These are phyloP conservation scores for Beauveria varroae DNA, from an alignment of 2,329 filamentous ascomycete genomes.

Conservation along the genomic window DNA sequence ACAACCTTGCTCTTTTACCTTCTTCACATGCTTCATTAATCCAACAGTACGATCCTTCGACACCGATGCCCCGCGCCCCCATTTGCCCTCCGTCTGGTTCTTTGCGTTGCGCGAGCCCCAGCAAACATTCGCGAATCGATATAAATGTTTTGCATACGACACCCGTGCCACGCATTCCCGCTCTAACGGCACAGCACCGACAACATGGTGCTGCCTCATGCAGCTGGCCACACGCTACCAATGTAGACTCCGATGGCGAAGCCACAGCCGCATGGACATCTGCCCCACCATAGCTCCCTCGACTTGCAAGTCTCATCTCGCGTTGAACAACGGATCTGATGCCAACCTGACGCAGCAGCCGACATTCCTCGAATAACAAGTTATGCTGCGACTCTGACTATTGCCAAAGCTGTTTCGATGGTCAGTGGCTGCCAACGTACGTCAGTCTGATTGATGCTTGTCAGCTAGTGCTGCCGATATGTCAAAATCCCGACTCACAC, in stretches of 20 bases:
- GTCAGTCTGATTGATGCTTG: neutral
- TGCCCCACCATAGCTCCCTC: slow-evolving; percentile 2
- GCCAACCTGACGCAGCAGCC: neutral
- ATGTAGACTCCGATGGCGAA: neutral
- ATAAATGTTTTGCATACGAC: neutral
- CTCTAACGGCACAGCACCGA: neutral
- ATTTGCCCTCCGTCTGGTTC: too few species aligned
- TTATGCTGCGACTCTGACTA: too few species aligned
- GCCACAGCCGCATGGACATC: neutral
- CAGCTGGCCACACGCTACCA: neutral
- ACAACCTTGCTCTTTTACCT: neutral
- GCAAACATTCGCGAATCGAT: slow-evolving; percentile 7
- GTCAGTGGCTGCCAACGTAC: too few species aligned
- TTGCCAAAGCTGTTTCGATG: neutral
- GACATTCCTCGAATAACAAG: too few species aligned
- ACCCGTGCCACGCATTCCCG: neutral
- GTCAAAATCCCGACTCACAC: neutral
- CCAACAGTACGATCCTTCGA: neutral
- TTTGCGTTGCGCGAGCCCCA: neutral
- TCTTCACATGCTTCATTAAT: neutral
- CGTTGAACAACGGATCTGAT: neutral
- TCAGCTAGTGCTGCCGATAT: neutral
- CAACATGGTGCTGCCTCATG: neutral
- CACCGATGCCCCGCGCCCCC: too few species aligned
- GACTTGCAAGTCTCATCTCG: neutral